Percentiles rank a stretch among this genome's conserved stretches.
phyloP scores from a whole-genome alignment of 2,329 filamentous ascomycete genomes.

The Fusarium secorum region DNA sequence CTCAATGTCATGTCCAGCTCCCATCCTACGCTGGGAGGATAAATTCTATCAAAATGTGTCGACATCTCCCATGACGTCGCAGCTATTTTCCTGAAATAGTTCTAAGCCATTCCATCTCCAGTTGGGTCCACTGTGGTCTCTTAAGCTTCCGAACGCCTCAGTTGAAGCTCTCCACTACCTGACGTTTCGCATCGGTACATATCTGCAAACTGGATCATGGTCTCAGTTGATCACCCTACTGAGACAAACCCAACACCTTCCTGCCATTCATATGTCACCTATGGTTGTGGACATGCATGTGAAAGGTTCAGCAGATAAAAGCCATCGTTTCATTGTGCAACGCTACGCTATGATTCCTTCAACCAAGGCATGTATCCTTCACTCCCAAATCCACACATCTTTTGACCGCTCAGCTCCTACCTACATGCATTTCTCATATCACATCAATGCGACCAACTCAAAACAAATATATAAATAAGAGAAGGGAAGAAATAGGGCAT shows the following conservation, averaged over 20 bases:
- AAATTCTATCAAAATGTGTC: neutral
- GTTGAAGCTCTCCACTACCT: neutral
- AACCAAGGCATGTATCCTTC: neutral
- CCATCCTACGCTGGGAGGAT: neutral
- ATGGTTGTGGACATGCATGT: neutral
- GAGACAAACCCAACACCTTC: constrained; percentile 11
- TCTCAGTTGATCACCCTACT: constrained; percentile 2
- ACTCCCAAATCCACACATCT: neutral
- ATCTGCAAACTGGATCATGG: constrained; percentile 5
- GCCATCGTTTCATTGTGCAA: neutral
- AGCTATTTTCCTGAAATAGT: neutral
- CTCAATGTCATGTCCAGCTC: neutral
- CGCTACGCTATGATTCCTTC: neutral
- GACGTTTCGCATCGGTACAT: neutral
- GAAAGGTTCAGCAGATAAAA: neutral
- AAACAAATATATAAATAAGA: neutral
- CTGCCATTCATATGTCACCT: neutral
- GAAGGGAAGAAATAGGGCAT: neutral
- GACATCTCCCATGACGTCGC: neutral
- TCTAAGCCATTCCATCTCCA: neutral
- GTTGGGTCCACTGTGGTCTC: neutral
- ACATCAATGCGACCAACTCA: neutral
- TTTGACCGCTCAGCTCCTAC: constrained; percentile 18
- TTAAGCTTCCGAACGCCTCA: neutral
- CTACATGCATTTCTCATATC: constrained; percentile 11